Conservation (phyloP, 176 grass and related monocot species). For the Oryza longistaminata region DNA sequence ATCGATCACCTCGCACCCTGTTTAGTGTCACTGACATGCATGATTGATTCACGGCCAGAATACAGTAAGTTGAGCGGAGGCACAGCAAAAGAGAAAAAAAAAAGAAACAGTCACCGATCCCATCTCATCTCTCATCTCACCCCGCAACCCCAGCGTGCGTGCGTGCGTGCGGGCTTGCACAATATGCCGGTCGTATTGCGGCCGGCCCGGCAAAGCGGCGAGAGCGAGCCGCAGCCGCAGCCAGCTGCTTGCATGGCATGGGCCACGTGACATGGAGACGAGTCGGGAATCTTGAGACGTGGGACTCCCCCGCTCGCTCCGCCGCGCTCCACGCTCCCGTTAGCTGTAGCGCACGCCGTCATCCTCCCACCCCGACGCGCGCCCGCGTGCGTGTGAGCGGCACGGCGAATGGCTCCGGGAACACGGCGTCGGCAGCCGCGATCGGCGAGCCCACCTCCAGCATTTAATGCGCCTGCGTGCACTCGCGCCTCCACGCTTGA, state of each 20-base stretch:
- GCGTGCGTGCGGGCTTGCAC: background rate
- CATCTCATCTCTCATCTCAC: background rate
- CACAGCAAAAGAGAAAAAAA: too few species aligned
- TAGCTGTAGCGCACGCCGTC: too few species aligned
- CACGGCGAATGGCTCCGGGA: background rate
- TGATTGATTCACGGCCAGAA: background rate
- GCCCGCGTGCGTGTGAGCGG: too few species aligned
- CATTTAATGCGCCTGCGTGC: constrained; percentile 42
- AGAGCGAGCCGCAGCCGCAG: too few species aligned
- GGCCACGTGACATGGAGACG: constrained; percentile 34
- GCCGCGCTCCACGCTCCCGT: constrained; percentile 39
- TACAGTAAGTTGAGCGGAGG: background rate
- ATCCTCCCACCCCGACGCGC: too few species aligned
- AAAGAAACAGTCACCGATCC: background rate
- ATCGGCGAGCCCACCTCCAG: constrained; percentile 5
- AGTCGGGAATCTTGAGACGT: constrained; percentile 54
- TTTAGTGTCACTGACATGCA: background rate
- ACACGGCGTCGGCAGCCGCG: constrained; percentile 7
- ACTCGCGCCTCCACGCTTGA: background rate
- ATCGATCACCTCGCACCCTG: background rate
- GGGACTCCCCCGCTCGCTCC: constrained; percentile 47
- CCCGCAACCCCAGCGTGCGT: background rate
- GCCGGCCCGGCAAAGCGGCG: constrained; percentile 1
- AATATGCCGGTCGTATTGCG: background rate
- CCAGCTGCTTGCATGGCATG: background rate